Evolutionary conservation across 257 asterid genomes (phyloP), one percentile per base, ranked within the genome.

Genomic region (Lavandula angustifolia): DNA sequence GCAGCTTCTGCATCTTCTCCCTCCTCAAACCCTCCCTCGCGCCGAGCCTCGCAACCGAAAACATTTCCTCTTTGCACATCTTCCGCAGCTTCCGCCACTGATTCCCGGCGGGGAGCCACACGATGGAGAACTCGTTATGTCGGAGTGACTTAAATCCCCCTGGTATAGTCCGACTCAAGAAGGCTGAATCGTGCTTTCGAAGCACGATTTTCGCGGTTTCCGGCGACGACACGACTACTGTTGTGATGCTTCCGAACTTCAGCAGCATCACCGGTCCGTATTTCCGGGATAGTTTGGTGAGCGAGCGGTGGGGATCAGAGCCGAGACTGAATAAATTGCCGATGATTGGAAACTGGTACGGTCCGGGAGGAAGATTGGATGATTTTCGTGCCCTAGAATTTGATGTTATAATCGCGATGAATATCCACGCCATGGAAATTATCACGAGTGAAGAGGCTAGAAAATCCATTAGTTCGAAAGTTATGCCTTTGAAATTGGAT

Each of bases 81-180:
- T 72, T 82, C 1, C 84, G 64, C 5, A 79, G 76, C 62, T 59
- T 67, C n/a, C 80, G 60, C 82, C 85, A 79, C 9, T 63, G 76
- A 4, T 34, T 11, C 8, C 18, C 72, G 4, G 27, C 79, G 0
- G 84, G 84, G 3, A 79, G 67, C 78, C 79, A 79, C 0, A 3
- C 79, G 57, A 76, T 11, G 4, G 87, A 76, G 55, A 5, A 10
- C 9, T 62, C 22, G 12, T 61, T 0, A 47, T 79, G 81, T 6
- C 57, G 7, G 2, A 14, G 16, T 0, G 66, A 17, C 1, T 3
- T 5, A 1, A 11, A 53, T 1, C 79, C 76, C 2, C 7, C 9
- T 0, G 76, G 76, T 1, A 56, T 0, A 2, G 47, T 10, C 18
- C 83, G 31, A 12, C 64, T 33, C 3, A 70, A 74, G 72, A 66